Base-by-base conservation (phyloP, 2,329 filamentous ascomycete genomes). In the Colletotrichum sp. region DNA sequence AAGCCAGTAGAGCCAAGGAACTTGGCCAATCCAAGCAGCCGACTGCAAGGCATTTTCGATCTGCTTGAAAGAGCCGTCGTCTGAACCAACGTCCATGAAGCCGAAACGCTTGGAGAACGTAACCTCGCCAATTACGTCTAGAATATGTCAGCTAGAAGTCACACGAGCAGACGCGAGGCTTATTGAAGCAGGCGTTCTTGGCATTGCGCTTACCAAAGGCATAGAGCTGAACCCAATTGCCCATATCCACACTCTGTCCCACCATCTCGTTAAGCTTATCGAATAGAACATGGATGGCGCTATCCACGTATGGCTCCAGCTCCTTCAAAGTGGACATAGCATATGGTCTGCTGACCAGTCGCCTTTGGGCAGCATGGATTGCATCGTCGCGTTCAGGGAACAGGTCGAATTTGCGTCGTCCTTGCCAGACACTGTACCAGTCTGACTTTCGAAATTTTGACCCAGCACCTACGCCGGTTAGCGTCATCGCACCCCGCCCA, bases 201-300 rank as follows among this genome's bases (percentile, higher is more conserved):
- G 43, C 6, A 5, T 21, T 52, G 12, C 43, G 43, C 43, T 36
- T 62, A 72, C 70, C 70, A 55, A 73, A 73, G 16, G 64, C 70
- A 48, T 62, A 73, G 15, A 73, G 64, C 21, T 73, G 70, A 18
- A 68, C 70, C 70, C 70, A 73, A 8, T 61, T 73, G 38, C 70
- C 70, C 55, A 73, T 48, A 24, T 68, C 62, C 8, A 68, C 52
- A 15, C 55, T 73, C 28, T 21, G 36, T n/a, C 64, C 64, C 8
- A 61, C 55, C 70, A 73, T 73, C 5, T 26, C 36, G n/a, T 26
- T 26, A 18, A 73, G 64, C 24, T 73, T 73, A 21, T 36, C 56
- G n/a, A 73, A 28, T 10, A 73, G 30, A 4, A 68, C 32, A 6
- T 21, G 36, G 28, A 73, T 68, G 15, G 64, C 64, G 55, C 38